Base-by-base conservation (phyloP, 495 filamentous ascomycete genomes). In the Aspergillus panamensis region DNA sequence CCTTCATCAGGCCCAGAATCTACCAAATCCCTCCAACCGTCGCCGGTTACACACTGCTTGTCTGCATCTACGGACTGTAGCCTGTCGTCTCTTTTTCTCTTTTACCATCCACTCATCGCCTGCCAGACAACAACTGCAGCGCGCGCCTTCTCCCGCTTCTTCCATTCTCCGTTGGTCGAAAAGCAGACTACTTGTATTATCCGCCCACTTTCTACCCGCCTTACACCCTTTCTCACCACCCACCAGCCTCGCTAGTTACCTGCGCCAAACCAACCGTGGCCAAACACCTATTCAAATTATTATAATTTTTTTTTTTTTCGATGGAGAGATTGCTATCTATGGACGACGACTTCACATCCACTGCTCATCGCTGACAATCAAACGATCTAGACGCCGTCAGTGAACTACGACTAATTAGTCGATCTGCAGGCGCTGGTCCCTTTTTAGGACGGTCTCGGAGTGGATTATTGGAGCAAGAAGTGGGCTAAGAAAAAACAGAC, bases 271-370 rank as follows among this genome's bases (percentile, higher is more conserved):
- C 35, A 50, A 43, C 37, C 50, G 47, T 47, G 56, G 50, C 56
- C 56, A 58, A 52, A 58, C 57, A 58, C 20, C 30, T 48, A 25
- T 25, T 5, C 25, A 25, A 25, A 25, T 14, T 47, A 43, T 47
- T 48, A 37, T 44, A 45, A 25, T 25, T 45, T 35, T 48, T 52
- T 58, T 49, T 57, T 43, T 61, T 55, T 65, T 65, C 62, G 65
- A 68, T 68, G 65, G 65, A 68, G 62, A 63, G 57, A 62, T 53
- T 63, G 60, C 65, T 59, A 57, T 52, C 62, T 55, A 54, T 58
- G 53, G 62, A 68, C 56, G 58, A 60, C 52, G 58, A 60, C 52
- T 51, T 42, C 44, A 56, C 57, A 62, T 61, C 62, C 58, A 61
- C 62, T 52, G 42, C 42, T 57, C 65, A 52, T 64, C 62, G 65